phyloP scores from a whole-genome alignment of 495 filamentous ascomycete species.

The Penicillium lividum region DNA sequence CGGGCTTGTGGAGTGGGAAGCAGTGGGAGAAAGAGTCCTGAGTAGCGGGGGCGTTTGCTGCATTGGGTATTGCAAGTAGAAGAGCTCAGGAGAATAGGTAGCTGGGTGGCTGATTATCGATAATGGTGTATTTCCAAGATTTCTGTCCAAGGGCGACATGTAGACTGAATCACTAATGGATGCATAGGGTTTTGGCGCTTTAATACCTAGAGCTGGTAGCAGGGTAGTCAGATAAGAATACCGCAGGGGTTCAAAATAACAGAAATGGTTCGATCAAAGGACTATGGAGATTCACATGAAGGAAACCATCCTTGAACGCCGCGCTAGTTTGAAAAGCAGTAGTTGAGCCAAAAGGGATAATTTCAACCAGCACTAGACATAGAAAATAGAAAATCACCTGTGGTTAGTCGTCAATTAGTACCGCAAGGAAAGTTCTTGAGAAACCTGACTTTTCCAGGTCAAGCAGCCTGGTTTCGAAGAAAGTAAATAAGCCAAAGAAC shows the following conservation, averaged over 20 bases:
- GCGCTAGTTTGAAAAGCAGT: conserved; percentile 10
- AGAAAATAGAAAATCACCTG: conserved; percentile 3
- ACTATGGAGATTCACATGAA: conserved; percentile 15
- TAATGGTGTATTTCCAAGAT: no score
- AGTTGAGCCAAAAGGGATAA: conserved; percentile 11
- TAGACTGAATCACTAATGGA: background rate
- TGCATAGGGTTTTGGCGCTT: background rate
- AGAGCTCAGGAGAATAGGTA: background rate
- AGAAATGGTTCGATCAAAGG: conserved; percentile 10
- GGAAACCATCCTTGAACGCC: conserved; percentile 14
- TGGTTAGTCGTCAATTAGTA: conserved; percentile 18
- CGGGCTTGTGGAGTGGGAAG: conserved; percentile 50
- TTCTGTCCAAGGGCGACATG: no score
- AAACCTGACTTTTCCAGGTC: conserved; percentile 8
- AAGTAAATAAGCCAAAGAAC: no score
- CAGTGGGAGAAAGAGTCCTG: conserved; percentile 50
- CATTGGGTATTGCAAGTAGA: background rate
- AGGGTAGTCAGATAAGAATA: conserved; percentile 13
- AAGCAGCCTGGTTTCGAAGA: conserved; percentile 1
- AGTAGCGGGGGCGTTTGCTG: conserved; percentile 1
- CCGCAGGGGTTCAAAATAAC: conserved; percentile 2
- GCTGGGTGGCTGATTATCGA: background rate
- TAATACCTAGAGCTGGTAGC: conserved; percentile 16
- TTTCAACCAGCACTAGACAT: conserved; percentile 8
- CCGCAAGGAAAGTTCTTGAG: background rate